Base-by-base conservation (phyloP, 2,329 filamentous ascomycete genomes). In the Phialophora verrucosa region DNA sequence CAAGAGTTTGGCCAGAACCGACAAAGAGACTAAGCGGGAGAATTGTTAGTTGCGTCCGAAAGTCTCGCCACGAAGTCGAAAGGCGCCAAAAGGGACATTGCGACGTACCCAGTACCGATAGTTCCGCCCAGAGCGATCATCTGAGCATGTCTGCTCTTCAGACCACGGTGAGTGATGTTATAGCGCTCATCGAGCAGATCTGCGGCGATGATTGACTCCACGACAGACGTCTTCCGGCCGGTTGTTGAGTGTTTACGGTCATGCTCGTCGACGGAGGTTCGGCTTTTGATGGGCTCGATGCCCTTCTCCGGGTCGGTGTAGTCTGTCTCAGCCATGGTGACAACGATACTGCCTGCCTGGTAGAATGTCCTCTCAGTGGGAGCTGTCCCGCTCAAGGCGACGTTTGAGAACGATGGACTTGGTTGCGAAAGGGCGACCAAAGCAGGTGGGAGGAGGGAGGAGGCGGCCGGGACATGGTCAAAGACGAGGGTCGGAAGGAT, bases 101-200 rank as follows among this genome's bases (percentile, higher is more conserved):
- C 14, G 31, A 64, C 67, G 23, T 64, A 69, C 65, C 70, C 71
- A 42, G 71, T 72, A 53, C 71, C 71, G 44, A 72, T 69, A 17
- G 69, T 72, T 31, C 71, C 71, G 17, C 71, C 71, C 11, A 72
- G 65, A 2, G 71, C 71, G 50, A 72, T 78, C 70, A 79, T 76
- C 68, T 80, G 78, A 14, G 79, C 77, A 74, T 80, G 79, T 61
- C 79, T 77, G 42, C 74, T 80, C 64, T 79, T 79, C 47, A 81
- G 73, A 10, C 79, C 79, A 47, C 79, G 78, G 68, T 80, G 70
- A 50, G 78, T 81, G 14, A 74, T 75, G 29, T 68, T 70, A 65
- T 80, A 81, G 23, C 79, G 76, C 50, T 77, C 75, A 68, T 81
- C 79, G 8, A 79, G 75, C 25, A 80, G 67, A 50, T 80, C 77